Base-by-base conservation (phyloP, 2,329 filamentous ascomycete genomes). In the Monosporascus sp. region DNA sequence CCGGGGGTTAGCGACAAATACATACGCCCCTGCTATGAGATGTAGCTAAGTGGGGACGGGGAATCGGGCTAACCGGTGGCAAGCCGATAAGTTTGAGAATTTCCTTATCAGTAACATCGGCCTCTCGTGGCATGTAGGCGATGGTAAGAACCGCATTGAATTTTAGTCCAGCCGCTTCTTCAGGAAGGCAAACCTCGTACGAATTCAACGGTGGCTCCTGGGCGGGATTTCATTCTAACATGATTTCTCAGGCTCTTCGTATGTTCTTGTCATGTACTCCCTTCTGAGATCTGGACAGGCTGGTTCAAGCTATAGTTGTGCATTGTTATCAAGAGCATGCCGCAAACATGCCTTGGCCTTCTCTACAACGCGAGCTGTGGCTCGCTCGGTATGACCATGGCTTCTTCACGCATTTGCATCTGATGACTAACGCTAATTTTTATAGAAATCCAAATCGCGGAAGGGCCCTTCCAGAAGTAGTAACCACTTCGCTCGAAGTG, bases 341-440 rank as follows among this genome's bases (percentile, higher is more conserved):
- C 55, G 53, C 46, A 58, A 46, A 39, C 55, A 64, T 62, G 60
- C 57, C 45, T 66, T 67, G 48, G 60, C 57, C 47, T 66, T 67
- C 48, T 60, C 62, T 50, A 66, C 64, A 27, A 54, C 51, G 7
- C 51, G 53, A 24, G 52, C 57, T 20, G 48, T 49, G 2, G 53
- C 58, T 9, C 49, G 54, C 7, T 27, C 25, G 22, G 52, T 52
- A 51, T 44, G 52, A 48, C 14, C 25, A 25, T 27, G 22, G 8
- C 22, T 46, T 25, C 24, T 46, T 17, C 43, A 8, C 20, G 20
- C 20, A 14, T n/a, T 27, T 46, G 17, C 20, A 3, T 46, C 20
- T 24, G 7, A 24, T 15, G n/a, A 15, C 17, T 44, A 15, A 22
- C 20, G 11, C 17, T 44, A 15, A 17, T 41, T 41, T 17, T 18